Base-by-base conservation (phyloP, 2,329 filamentous ascomycete genomes). In the Xenosphaeropsis pyriputrescens region DNA sequence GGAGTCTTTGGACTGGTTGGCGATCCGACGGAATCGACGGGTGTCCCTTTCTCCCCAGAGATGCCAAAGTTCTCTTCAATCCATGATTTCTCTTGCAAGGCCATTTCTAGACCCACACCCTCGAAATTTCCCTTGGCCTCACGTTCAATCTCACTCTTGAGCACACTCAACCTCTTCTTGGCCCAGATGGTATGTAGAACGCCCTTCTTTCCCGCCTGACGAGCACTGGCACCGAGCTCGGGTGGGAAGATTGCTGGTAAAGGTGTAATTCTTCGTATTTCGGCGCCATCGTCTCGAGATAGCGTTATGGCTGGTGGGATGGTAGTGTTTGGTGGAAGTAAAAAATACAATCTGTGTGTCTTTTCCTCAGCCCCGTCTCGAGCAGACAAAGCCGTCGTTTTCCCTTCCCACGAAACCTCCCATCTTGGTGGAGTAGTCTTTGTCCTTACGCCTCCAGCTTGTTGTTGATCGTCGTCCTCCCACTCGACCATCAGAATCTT, bases 401-500 rank as follows among this genome's bases (percentile, higher is more conserved):
- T 93, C 33, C 83, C 81, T 32, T 86, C 75, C 85, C 86, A 93
- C 2, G 75, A 79, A 15, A 93, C 77, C 41, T 81, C 72, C 85
- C 85, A 93, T 32, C 50, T 43, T 6, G 46, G 48, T 34, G 43
- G 39, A 30, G 68, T 69, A 26, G 22, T 26, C 12, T 26, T 26
- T 5, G 22, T 5, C 22, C 12, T 26, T 26, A 11, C 22, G 2
- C 67, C 70, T 1, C 51, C 53, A 13, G 65, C 45, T 9, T 59
- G 58, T 37, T 62, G 58, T 2, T 61, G 66, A 32, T 61, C 57
- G 41, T 68, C 62, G 55, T 79, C 73, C 54, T 84, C 76, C 86
- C 86, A 94, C 57, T 94, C 85, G 30, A 93, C 79, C 85, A 94
- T 91, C 49, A 94, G 64, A 45, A 94, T 79, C 63, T 93, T 94